phyloP scores from a whole-genome alignment of 2,329 filamentous ascomycete species.

The Hypomyces perniciosus region DNA sequence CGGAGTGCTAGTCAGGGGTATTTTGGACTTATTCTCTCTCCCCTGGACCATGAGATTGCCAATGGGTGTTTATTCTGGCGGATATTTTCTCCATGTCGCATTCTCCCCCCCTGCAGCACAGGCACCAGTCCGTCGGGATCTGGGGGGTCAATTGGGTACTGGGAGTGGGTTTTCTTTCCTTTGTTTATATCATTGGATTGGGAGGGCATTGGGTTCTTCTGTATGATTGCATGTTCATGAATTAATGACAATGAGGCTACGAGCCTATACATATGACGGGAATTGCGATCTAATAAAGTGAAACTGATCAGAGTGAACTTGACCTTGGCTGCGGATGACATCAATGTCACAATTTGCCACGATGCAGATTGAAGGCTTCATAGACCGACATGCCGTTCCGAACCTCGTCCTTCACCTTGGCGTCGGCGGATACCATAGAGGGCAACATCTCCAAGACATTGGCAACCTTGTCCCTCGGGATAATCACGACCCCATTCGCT shows the following conservation, averaged over 20 bases:
- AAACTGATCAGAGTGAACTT: constrained; percentile 17
- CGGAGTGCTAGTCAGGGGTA: not conserved
- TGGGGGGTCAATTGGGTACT: constrained; percentile 4
- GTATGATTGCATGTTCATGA: constrained; percentile 35
- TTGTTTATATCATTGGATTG: constrained; percentile 15
- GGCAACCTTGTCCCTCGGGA: constrained; percentile 55
- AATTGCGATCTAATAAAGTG: constrained; percentile 1
- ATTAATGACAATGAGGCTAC: constrained; percentile 27
- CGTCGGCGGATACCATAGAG: constrained; percentile 43
- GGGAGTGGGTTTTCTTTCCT: constrained; percentile 14
- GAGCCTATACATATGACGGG: constrained; percentile 10
- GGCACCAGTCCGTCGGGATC: not conserved
- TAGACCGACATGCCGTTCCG: constrained; percentile 53
- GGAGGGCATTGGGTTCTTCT: constrained; percentile 17
- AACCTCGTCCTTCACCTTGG: constrained; percentile 60
- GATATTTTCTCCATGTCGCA: constrained; percentile 8
- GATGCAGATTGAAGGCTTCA: constrained; percentile 59
- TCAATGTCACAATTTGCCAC: constrained; percentile 23
- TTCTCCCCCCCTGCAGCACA: constrained; percentile 1
- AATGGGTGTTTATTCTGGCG: constrained; percentile 5
- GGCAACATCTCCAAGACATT: constrained; percentile 58
- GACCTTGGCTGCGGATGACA: not conserved
- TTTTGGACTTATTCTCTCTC: not conserved
- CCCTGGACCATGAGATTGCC: not conserved
- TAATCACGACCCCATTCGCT: constrained; percentile 62